Evolutionary conservation across 176 grass and related monocot species (phyloP), one percentile per base, ranked within the genome.

Genomic region (Aegilops umbellulata): DNA sequence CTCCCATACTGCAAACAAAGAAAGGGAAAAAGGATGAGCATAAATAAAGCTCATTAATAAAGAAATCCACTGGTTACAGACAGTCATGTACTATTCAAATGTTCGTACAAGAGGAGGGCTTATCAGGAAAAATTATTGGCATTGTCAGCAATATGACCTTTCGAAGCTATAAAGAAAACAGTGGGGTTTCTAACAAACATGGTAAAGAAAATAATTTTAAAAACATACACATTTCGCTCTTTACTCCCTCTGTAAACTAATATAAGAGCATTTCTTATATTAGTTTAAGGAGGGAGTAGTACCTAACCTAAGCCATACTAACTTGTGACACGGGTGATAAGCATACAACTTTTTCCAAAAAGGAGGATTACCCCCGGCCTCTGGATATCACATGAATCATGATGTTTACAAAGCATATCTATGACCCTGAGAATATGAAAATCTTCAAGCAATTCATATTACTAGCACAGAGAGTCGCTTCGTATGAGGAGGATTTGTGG

Each of bases 1-100:
- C 97, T 95, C n/a, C 97, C 97, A 8, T 92, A 98, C 97, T 98
- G 90, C 71, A 7, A 77, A 26, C 61, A 72, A n/a, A 16, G 69
- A 58, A 74, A 65, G 65, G 49, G 25, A 27, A 10, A 19, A 12
- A 4, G 32, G 7, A 13, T 32, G 14, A 80, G 81, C 17, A 68
- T 31, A 6, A 60, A n/a, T 17, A 63, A 61, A 46, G 42, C 42
- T 46, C 42, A 46, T 46, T 12, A 46, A 46, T 46, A 49, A 58
- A 82, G 13, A 68, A 66, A 38, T 82, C 65, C 62, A 68, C 65
- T 71, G 30, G 47, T 32, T 44, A 80, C 23, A 13, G 3, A 29
- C 32, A 34, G 41, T 81, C 27, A 53, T 53, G 47, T 46, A 46
- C 35, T 41, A 24, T 62, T 41, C 7, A 81, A 81, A 67, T 65